Percentiles rank a stretch among this genome's conserved stretches.
phyloP scores from a whole-genome alignment of 1,284 basidiomycete species.

The Naganishia liquefaciens region DNA sequence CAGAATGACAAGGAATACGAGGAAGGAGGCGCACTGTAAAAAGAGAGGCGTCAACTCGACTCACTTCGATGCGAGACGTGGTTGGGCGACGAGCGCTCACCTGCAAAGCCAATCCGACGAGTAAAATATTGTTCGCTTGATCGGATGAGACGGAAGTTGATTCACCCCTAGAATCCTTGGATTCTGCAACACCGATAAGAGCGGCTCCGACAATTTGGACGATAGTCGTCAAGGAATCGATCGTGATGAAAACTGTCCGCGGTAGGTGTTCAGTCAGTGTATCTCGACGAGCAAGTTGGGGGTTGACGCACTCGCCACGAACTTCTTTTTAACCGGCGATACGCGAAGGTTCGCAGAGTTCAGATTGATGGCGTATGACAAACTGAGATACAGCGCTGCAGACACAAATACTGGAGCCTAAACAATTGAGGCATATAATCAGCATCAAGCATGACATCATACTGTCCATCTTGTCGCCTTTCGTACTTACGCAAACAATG shows the following conservation, averaged over 20 bases:
- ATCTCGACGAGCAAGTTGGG: slow-evolving; percentile 17
- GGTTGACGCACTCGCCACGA: slow-evolving; percentile 42
- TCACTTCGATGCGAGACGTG: neutral
- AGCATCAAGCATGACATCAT: no score
- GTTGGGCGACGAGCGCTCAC: slow-evolving; percentile 34
- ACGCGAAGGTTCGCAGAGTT: slow-evolving; percentile 38
- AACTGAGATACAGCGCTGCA: slow-evolving; percentile 51
- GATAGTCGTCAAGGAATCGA: slow-evolving; percentile 50
- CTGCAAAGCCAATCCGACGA: slow-evolving; percentile 53
- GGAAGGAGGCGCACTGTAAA: slow-evolving; percentile 47
- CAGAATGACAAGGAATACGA: slow-evolving; percentile 47
- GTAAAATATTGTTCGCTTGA: slow-evolving; percentile 53
- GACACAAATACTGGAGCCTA: slow-evolving; percentile 53
- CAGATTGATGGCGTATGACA: slow-evolving; percentile 42
- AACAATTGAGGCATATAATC: neutral
- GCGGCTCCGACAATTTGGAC: slow-evolving; percentile 54
- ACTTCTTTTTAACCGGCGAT: slow-evolving; percentile 39
- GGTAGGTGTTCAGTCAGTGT: slow-evolving; percentile 12
- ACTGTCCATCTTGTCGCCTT: no score
- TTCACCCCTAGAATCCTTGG: slow-evolving; percentile 38
- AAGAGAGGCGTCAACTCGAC: slow-evolving; percentile 22
- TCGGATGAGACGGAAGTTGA: slow-evolving; percentile 41
- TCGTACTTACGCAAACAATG: slow-evolving; percentile 51
- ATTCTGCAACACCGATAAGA: slow-evolving; percentile 54
- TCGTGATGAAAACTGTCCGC: slow-evolving; percentile 46